Percentiles rank a stretch among this genome's conserved stretches.
Evolutionary conservation across 768 basidiomycete species (phyloP).

Genomic region (Mycena haematopus): DNA sequence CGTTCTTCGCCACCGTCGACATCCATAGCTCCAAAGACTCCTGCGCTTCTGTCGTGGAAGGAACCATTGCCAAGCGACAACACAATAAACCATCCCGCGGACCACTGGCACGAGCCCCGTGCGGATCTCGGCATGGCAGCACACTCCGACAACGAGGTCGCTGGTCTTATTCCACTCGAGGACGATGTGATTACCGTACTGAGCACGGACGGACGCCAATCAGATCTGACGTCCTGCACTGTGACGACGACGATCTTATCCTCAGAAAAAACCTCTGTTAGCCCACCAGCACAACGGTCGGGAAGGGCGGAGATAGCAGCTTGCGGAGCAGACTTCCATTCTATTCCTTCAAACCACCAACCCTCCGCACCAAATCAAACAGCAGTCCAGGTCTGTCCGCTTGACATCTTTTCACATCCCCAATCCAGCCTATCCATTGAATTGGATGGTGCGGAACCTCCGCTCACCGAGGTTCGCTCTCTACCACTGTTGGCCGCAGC

Average conservation of each 20-base stretch:
- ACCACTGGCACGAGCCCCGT: background rate
- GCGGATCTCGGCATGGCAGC: background rate
- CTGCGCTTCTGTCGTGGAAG: background rate
- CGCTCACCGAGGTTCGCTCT: too few relatives aligned
- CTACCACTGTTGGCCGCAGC: background rate
- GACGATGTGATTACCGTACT: background rate
- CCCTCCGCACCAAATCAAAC: background rate
- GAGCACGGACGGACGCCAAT: background rate
- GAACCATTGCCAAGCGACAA: background rate
- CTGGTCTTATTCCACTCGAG: background rate
- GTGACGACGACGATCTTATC: too few relatives aligned
- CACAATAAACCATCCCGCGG: background rate
- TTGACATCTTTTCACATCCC: too few relatives aligned
- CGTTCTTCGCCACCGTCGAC: background rate
- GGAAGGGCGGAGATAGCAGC: background rate
- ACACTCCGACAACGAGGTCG: background rate
- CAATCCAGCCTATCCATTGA: background rate
- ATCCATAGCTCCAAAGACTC: background rate
- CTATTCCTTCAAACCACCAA: background rate
- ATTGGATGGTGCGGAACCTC: too few relatives aligned
- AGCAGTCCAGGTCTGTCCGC: background rate
- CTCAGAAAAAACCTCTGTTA: background rate
- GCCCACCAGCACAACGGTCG: background rate
- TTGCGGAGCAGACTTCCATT: background rate
- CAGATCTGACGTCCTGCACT: background rate